phyloP scores from a whole-genome alignment of 192 early-diverging fungal genomes.

The Linnemannia zychae region DNA sequence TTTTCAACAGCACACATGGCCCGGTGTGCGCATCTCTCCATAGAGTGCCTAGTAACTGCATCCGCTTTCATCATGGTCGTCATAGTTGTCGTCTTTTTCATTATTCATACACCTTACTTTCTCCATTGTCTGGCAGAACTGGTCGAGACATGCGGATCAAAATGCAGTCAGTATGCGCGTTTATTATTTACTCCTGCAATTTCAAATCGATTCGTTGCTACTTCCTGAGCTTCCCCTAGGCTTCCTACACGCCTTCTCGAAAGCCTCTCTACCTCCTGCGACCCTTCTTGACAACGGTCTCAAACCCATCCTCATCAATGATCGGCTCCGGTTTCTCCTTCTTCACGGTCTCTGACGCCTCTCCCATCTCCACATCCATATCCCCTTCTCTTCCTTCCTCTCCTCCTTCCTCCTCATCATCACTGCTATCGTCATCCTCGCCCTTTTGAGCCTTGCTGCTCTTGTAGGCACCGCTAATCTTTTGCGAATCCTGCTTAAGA shows the following conservation, averaged over 20 bases:
- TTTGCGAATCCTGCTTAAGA: constrained; percentile 47
- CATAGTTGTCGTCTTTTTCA: neutral
- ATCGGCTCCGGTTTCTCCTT: constrained; percentile 55
- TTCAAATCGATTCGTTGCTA: too few species aligned
- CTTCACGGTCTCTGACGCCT: constrained; percentile 11
- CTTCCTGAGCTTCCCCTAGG: too few species aligned
- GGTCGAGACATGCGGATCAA: too few species aligned
- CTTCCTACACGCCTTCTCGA: neutral
- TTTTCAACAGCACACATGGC: neutral
- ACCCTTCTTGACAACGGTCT: constrained; percentile 57
- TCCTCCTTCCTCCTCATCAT: constrained; percentile 35
- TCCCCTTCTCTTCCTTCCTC: constrained; percentile 41
- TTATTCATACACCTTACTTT: neutral
- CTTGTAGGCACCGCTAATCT: constrained; percentile 41
- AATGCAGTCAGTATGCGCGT: neutral
- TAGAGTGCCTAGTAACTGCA: neutral
- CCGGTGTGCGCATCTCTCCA: neutral
- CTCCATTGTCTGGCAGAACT: too few species aligned
- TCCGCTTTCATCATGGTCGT: neutral
- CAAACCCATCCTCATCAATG: constrained; percentile 63
- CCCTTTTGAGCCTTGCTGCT: constrained; percentile 26
- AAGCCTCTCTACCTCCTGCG: constrained; percentile 21
- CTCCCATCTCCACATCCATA: constrained; percentile 60
- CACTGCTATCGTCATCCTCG: constrained; percentile 18
- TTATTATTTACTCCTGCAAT: constrained; percentile 1